Evolutionary conservation across 768 basidiomycete genomes (phyloP).

Genomic region (Amanita brunnescens): DNA sequence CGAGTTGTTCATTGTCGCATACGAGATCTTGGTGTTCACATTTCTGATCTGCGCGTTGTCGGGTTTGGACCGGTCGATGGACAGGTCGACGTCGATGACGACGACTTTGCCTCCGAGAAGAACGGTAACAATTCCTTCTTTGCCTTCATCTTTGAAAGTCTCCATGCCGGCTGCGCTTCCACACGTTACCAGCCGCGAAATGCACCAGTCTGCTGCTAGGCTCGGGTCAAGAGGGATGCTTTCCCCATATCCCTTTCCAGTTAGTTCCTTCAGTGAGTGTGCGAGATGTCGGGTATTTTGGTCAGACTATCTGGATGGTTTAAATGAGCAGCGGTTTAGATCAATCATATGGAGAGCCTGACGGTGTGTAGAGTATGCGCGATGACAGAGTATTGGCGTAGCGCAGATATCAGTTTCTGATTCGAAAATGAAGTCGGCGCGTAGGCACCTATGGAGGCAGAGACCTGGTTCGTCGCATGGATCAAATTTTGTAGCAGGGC

Average conservation of each 20-base stretch:
- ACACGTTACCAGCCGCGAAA: constrained; percentile 52
- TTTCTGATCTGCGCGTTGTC: constrained; percentile 32
- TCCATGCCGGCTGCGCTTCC: constrained; percentile 64
- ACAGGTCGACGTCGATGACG: constrained; percentile 68
- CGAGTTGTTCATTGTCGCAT: constrained; percentile 44
- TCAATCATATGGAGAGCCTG: constrained; percentile 19
- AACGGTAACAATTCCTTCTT: constrained; percentile 42
- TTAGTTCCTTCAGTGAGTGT: constrained; percentile 36
- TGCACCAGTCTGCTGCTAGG: constrained; percentile 45
- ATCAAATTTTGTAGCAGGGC: constrained; percentile 42
- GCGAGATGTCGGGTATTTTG: constrained; percentile 43
- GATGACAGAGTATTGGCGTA: constrained; percentile 54
- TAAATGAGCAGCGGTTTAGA: constrained; percentile 10
- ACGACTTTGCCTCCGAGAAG: constrained; percentile 74
- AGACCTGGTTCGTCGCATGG: constrained; percentile 42
- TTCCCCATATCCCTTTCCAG: constrained; percentile 49
- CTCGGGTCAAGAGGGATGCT: constrained; percentile 46
- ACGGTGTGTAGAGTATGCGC: constrained; percentile 46
- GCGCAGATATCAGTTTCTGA: constrained; percentile 57
- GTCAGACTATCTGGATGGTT: constrained; percentile 34
- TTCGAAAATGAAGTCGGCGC: constrained; percentile 44
- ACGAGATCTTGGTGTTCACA: constrained; percentile 62
- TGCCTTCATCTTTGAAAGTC: constrained; percentile 54
- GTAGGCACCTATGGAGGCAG: constrained; percentile 44
- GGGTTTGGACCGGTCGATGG: constrained; percentile 31